Percentiles rank a stretch among this genome's conserved stretches.
Evolutionary conservation across 208 protist species (phyloP).

Genomic region (Wallacemonas sp.): DNA sequence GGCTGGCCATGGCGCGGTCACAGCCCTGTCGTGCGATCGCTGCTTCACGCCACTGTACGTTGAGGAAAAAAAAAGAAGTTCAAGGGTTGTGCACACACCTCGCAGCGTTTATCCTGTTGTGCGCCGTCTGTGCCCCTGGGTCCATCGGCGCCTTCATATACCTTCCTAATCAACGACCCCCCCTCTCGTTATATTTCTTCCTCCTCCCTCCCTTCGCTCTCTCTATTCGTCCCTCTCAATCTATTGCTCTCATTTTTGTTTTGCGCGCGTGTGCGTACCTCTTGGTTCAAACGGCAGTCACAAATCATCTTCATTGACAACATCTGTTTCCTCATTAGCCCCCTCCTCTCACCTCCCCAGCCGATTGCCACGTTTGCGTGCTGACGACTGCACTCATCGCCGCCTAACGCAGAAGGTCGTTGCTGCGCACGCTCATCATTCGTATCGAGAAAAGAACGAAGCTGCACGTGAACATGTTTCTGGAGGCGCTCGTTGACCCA

Average conservation of each 20-base stretch:
- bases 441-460: constrained; percentile 4
- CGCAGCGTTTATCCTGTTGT: too few species aligned
- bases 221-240: not conserved
- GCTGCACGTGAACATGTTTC: constrained; percentile 24
- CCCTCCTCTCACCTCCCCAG: not conserved
- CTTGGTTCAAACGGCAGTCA: too few species aligned
- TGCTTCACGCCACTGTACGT: too few species aligned
- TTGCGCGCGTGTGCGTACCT: not conserved
- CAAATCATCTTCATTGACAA: not conserved
- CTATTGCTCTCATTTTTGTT: not conserved
- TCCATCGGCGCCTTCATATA: too few species aligned
- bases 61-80: not conserved
- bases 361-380: too few species aligned
- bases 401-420: too few species aligned
- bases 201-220: not conserved
- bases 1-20: too few species aligned
- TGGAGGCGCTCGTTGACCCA: constrained; percentile 61
- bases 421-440: too few species aligned
- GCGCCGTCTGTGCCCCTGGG: too few species aligned
- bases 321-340: not conserved
- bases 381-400: too few species aligned
- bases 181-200: not conserved
- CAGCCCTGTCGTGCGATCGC: too few species aligned
- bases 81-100: too few species aligned
- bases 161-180: not conserved